phyloP scores from a whole-genome alignment of 352 stramenopile species.

The Pythium chondricola region DNA sequence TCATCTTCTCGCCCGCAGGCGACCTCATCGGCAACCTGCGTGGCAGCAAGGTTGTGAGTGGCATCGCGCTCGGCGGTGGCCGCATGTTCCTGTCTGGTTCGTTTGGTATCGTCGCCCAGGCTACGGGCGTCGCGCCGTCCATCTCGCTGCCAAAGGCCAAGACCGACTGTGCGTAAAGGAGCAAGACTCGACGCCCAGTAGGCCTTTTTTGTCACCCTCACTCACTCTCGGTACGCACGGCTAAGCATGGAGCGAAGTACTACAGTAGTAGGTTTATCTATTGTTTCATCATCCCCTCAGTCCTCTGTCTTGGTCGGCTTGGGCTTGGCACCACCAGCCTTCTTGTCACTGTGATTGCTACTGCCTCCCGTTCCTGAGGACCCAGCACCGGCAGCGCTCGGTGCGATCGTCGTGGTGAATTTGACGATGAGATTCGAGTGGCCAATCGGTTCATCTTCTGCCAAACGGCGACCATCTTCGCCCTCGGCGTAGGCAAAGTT shows the following conservation, averaged over 20 bases:
- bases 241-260: neutral
- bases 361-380: neutral
- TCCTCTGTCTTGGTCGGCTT: constrained; percentile 18
- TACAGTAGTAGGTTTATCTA: neutral
- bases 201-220: too few relatives aligned
- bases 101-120: constrained; percentile 64
- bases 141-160: constrained; percentile 7
- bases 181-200: too few relatives aligned
- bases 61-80: constrained; percentile 55
- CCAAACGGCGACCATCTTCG: constrained; percentile 65
- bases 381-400: constrained; percentile 12
- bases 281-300: constrained; percentile 5
- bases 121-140: constrained; percentile 6
- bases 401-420: constrained; percentile 60
- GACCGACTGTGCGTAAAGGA: constrained; percentile 11
- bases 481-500: constrained; percentile 82
- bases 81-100: constrained; percentile 68
- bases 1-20: constrained; percentile 51
- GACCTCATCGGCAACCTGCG: constrained; percentile 50
- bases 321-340: constrained; percentile 30
- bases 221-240: too few relatives aligned
- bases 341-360: constrained; percentile 10
- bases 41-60: constrained; percentile 48
- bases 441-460: constrained; percentile 67
- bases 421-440: constrained; percentile 66